Base-by-base conservation (phyloP, 306 rosid genomes). In the Hylodesmum podocarpum region DNA sequence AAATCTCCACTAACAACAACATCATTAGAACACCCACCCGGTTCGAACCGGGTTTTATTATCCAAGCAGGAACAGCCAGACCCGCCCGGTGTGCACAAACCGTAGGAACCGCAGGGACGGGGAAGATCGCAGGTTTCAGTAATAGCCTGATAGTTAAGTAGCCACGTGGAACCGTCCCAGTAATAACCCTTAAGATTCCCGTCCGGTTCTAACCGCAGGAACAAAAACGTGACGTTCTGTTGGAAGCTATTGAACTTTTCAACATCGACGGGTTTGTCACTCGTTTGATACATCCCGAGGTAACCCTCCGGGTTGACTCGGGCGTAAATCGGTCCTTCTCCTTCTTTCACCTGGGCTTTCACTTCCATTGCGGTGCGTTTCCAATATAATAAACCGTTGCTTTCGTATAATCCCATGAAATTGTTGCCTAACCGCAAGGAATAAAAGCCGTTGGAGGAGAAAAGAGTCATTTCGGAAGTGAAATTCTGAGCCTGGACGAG, bases 251-350 rank as follows among this genome's bases (percentile, higher is more conserved):
- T 81, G 75, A 95, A 92, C 3, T 90, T 77, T 54, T 84, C 84
- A 16, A 95, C 76, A 62, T 95, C 98, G 1, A 87, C 87, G 2
- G 96, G 96, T 24, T 57, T 46, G 19, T 54, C 66, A 29, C 90
- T 78, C 0, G 87, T 87, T 73, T 95, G 98, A 84, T 95, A 95
- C 96, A 92, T 86, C 8, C 85, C 97, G 15, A 92, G 76, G 57
- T 84, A 95, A 14, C 98, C 96, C n/a, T 86, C 85, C 0, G 88
- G 11, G 81, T 81, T 79, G 13, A 95, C 83, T 46, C 72, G 89
- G n/a, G 87, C 89, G 82, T 83, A 79, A 73, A 95, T 63, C 2
- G 97, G 92, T 25, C 93, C 96, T 6, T 79, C 36, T 0, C 91
- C 92, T 62, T 82, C 46, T 9, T 79, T 55, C 1, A 95, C 65